Evolutionary conservation across 129 eudicot genomes (phyloP).

Genomic region (Saussurea involucrata): DNA sequence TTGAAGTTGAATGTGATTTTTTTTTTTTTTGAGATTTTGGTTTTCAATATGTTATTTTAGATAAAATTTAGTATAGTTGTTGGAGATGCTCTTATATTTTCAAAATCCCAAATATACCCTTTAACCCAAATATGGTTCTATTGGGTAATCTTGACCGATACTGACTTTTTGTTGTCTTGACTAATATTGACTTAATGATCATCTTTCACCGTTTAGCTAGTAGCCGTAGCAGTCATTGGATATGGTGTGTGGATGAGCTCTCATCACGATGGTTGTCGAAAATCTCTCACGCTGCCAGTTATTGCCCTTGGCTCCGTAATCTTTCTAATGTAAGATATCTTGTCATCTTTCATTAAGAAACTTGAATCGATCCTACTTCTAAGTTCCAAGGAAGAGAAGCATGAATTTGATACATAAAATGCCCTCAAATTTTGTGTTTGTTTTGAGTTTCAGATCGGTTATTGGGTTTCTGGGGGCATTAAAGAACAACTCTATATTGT

Average conservation of each 20-base stretch:
- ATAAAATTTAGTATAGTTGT: too few relatives aligned
- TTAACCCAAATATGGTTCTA: too few relatives aligned
- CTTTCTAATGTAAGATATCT: slow-evolving; percentile 53
- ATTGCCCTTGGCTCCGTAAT: slow-evolving; percentile 68
- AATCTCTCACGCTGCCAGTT: slow-evolving; percentile 75
- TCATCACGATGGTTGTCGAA: slow-evolving; percentile 74
- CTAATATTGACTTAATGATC: neutral
- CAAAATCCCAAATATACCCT: too few relatives aligned
- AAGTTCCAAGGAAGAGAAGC: neutral
- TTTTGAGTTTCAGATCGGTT: slow-evolving; percentile 53
- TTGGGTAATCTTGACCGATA: too few relatives aligned
- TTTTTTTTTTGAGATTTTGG: too few relatives aligned
- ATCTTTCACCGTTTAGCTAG: slow-evolving; percentile 40
- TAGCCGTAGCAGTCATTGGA: slow-evolving; percentile 71
- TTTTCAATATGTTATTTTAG: too few relatives aligned
- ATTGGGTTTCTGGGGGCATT: slow-evolving; percentile 85
- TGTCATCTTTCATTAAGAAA: neutral
- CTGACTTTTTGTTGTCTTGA: neutral
- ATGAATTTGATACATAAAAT: neutral
- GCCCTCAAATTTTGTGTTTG: slow-evolving; percentile 3
- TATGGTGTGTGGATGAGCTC: slow-evolving; percentile 94
- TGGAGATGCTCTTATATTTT: too few relatives aligned
- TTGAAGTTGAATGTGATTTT: too few relatives aligned
- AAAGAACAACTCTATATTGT: slow-evolving; percentile 76
- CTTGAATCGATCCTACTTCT: neutral